These are phyloP conservation scores for Leccinum uliginosum DNA, from an alignment of 768 basidiomycete species.

Conservation along the genomic window DNA sequence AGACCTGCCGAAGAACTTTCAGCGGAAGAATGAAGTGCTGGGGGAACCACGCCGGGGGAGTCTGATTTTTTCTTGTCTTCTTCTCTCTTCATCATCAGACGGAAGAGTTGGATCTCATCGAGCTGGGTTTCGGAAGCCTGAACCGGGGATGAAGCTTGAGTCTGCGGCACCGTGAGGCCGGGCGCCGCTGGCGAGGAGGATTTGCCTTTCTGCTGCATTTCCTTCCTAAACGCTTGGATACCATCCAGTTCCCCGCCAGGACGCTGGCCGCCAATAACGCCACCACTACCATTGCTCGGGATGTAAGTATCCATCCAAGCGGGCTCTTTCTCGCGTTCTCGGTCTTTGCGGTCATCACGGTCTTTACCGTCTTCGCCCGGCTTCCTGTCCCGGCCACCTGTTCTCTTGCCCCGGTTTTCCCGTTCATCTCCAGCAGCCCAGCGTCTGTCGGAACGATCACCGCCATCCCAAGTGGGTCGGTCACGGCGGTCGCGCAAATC, in stretches of 20 bases:
- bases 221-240: constrained; percentile 86
- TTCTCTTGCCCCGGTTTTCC: constrained; percentile 58
- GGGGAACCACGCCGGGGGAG: constrained; percentile 5
- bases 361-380: constrained; percentile 44
- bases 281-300: constrained; percentile 51
- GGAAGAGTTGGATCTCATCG: constrained; percentile 84
- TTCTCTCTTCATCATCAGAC: constrained; percentile 77
- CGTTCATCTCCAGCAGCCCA: constrained; percentile 68
- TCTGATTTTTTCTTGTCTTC: constrained; percentile 46
- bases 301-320: constrained; percentile 92
- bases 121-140: constrained; percentile 38
- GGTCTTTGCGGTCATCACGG: constrained; percentile 48
- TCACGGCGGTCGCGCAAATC: constrained; percentile 44
- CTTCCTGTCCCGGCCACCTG: constrained; percentile 56
- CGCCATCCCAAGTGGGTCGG: constrained; percentile 45
- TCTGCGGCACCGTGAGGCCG: constrained; percentile 13
- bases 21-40: background rate
- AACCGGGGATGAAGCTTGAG: constrained; percentile 17
- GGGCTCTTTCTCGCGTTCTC: constrained; percentile 75
- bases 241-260: constrained; percentile 70
- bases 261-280: constrained; percentile 60
- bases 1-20: constrained; percentile 12
- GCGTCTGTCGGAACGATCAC: constrained; percentile 43
- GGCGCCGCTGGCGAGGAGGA: constrained; percentile 26
- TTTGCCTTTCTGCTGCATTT: constrained; percentile 73